Evolutionary conservation across 2,329 filamentous ascomycete species (phyloP).

Genomic region (Basipetospora chlamydospora): DNA sequence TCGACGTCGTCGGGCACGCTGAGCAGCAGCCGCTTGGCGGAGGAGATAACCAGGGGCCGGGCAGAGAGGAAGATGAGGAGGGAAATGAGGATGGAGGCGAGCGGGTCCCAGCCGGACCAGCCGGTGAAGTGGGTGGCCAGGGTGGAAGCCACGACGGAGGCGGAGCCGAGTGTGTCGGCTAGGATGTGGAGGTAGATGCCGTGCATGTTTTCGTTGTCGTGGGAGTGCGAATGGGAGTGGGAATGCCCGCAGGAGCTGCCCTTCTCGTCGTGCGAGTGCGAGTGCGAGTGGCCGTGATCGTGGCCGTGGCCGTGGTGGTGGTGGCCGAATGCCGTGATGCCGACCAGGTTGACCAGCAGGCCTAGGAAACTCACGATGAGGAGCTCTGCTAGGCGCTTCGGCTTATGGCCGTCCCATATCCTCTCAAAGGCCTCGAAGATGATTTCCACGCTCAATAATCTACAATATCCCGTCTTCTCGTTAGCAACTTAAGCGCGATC

Average conservation of each 20-base stretch:
- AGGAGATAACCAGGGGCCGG: slow-evolving; percentile 72
- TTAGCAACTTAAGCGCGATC: too few relatives aligned
- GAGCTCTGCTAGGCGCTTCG: slow-evolving; percentile 72
- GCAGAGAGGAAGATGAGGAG: slow-evolving; percentile 87
- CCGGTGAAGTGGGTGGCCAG: slow-evolving; percentile 72
- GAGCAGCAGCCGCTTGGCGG: slow-evolving; percentile 68
- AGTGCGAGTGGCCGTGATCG: too few relatives aligned
- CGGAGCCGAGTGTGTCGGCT: slow-evolving; percentile 85
- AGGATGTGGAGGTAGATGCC: slow-evolving; percentile 94
- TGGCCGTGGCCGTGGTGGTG: slow-evolving; percentile 47
- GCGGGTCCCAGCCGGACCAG: slow-evolving; percentile 88
- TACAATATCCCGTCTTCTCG: too few relatives aligned
- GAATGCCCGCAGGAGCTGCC: slow-evolving; percentile 19
- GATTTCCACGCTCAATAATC: slow-evolving; percentile 88
- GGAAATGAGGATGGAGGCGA: slow-evolving; percentile 88
- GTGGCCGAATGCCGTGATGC: slow-evolving; percentile 70
- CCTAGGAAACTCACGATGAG: slow-evolving; percentile 80
- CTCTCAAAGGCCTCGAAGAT: slow-evolving; percentile 87
- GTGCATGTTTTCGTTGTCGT: slow-evolving; percentile 94
- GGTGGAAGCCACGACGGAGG: slow-evolving; percentile 87
- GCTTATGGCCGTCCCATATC: slow-evolving; percentile 68
- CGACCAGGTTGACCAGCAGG: slow-evolving; percentile 79
- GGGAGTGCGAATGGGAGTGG: slow-evolving; percentile 23
- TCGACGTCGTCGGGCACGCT: slow-evolving; percentile 75
- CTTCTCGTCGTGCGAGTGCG: slow-evolving; percentile 25